phyloP scores from a whole-genome alignment of 2,329 filamentous ascomycete genomes.

The Cladophialophora psammophila region DNA sequence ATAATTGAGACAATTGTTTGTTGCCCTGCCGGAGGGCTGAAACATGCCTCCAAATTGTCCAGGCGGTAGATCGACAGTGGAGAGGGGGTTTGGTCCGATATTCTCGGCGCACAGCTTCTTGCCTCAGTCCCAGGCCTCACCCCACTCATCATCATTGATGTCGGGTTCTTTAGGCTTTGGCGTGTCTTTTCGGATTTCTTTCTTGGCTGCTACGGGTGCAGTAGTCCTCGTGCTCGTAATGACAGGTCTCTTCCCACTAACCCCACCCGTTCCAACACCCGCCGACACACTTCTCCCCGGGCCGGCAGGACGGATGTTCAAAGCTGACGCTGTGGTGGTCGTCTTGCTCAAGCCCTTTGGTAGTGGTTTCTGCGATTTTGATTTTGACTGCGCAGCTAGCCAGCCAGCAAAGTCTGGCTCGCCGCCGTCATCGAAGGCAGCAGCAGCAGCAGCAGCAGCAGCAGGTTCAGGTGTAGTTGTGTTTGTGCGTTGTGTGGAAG shows the following conservation, averaged over 20 bases:
- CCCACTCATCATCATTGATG: slow-evolving; percentile 55
- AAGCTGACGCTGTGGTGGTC: slow-evolving; percentile 44
- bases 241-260: slow-evolving; percentile 46
- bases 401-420: slow-evolving; percentile 97
- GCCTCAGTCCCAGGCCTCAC: slow-evolving; percentile 57
- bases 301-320: slow-evolving; percentile 45
- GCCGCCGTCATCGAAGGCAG: slow-evolving; percentile 75
- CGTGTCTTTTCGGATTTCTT: slow-evolving; percentile 67
- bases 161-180: slow-evolving; percentile 34
- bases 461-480: slow-evolving; percentile 44
- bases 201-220: slow-evolving; percentile 57
- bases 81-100: too few relatives aligned
- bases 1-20: neutral
- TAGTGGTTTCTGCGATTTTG: slow-evolving; percentile 75
- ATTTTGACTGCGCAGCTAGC: slow-evolving; percentile 82
- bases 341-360: slow-evolving; percentile 83
- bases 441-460: slow-evolving; percentile 49
- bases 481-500: slow-evolving; percentile 44
- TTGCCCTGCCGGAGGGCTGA: neutral
- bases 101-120: neutral
- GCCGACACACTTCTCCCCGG: slow-evolving; percentile 50
- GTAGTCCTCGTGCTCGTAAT: slow-evolving; percentile 53
- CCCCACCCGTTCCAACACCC: slow-evolving; percentile 41
- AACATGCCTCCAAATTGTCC: neutral
- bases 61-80: neutral